Base-by-base conservation (phyloP, 345 rosid genomes). In the Rhodamnia argentea region DNA sequence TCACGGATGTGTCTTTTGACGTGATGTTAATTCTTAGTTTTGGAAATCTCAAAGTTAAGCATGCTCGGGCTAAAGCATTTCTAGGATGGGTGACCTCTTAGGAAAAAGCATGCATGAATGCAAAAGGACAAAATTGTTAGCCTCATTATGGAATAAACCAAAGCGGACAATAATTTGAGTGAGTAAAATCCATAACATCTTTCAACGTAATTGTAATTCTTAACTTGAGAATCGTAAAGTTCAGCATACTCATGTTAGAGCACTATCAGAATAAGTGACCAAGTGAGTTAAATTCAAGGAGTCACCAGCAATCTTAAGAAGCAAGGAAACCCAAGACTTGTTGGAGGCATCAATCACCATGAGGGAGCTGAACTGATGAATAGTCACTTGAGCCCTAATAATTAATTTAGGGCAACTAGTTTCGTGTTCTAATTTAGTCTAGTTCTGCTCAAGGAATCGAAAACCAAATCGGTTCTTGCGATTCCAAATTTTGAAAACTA, bases 151-250 rank as follows among this genome's bases (percentile, higher is more conserved):
- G 9, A 26, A 59, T 59, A 32, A 14, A 3, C 27, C 16, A 59
- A 59, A 27, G 4, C 4, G n/a, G 0, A 59, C 3, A n/a, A 59
- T n/a, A 59, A 0, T 16, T n/a, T 3, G 3, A 59, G 1, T 13
- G 7, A 59, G 2, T 59, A 0, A 59, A 59, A 50, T 50, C 51
- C 51, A 50, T 50, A 10, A 3, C 6, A 12, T 50, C 12, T 50
- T 10, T 50, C 51, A 8, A 59, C 0, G 6, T n/a, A 59, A 59
- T 0, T 13, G 13, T 18, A 59, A 2, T 2, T 50, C 4, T 59
- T n/a, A 12, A 3, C 32, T 59, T 59, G 1, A 1, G 13, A 59
- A 59, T 16, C 13, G 1, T 29, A 13, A 59, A 59, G 32, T 59
- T 59, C 5, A n/a, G 18, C 6, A 8, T 59, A n/a, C 32, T 59